Conservation (phyloP, 495 filamentous ascomycete genomes). For the Lentithecium fluviatile region DNA sequence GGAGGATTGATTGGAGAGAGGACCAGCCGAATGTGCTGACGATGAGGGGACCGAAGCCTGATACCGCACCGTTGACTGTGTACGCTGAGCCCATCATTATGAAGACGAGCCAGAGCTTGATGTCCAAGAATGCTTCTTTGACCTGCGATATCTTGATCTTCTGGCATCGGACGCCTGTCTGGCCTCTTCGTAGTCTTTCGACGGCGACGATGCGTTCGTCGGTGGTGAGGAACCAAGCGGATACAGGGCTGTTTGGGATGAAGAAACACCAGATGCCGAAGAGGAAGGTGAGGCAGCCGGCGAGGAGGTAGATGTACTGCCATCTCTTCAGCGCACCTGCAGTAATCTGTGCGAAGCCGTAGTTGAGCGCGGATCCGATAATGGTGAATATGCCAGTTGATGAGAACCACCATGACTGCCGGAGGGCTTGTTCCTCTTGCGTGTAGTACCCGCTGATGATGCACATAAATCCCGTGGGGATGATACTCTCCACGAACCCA, state of each 20-base stretch:
- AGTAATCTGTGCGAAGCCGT: constrained; percentile 66
- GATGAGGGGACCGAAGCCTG: constrained; percentile 72
- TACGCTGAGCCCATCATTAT: constrained; percentile 64
- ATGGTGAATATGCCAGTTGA: constrained; percentile 66
- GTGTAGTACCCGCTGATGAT: constrained; percentile 66
- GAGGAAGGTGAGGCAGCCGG: constrained; percentile 61
- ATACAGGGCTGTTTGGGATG: constrained; percentile 54
- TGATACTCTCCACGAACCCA: constrained; percentile 65
- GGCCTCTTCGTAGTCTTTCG: constrained; percentile 53
- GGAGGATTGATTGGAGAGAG: constrained; percentile 64
- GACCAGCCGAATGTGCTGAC: constrained; percentile 71
- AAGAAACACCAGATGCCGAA: constrained; percentile 64
- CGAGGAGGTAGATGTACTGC: constrained; percentile 70
- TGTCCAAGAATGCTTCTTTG: constrained; percentile 49
- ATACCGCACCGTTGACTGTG: constrained; percentile 72
- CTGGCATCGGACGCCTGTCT: constrained; percentile 55
- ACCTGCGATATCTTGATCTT: constrained; percentile 53
- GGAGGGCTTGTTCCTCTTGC: constrained; percentile 63
- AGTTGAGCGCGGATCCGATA: constrained; percentile 65
- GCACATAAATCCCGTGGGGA: constrained; percentile 68
- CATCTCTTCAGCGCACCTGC: constrained; percentile 56
- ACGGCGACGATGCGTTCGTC: constrained; percentile 55
- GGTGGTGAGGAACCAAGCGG: constrained; percentile 54
- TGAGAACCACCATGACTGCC: constrained; percentile 71
- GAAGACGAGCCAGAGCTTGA: constrained; percentile 55